Percentiles rank a stretch among this genome's conserved stretches.
phyloP scores from a whole-genome alignment of 1,139 yeast species.

The Candida tropicalis region DNA sequence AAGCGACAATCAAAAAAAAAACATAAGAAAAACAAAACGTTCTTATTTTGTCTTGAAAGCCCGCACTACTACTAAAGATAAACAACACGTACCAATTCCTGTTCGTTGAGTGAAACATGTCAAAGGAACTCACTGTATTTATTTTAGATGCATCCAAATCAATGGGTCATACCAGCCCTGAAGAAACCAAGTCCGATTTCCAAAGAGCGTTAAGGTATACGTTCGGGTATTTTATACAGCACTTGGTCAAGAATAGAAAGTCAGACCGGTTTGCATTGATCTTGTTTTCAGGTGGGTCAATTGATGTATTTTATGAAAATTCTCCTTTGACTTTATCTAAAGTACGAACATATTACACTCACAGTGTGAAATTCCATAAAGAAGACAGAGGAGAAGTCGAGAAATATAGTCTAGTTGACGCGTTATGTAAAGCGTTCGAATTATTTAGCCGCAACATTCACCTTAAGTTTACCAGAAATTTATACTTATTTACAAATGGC shows the following conservation, averaged over 20 bases:
- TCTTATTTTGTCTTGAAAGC: not conserved
- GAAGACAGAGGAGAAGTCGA: constrained; percentile 3
- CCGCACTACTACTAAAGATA: not conserved
- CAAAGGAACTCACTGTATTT: constrained; percentile 52
- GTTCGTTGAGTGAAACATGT: no score
- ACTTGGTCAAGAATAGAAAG: constrained; percentile 16
- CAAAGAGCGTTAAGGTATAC: constrained; percentile 8
- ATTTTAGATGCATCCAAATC: constrained; percentile 25
- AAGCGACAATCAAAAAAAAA: not conserved
- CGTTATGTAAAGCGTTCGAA: constrained; percentile 33
- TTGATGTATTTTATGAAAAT: constrained; percentile 27
- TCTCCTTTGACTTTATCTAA: constrained; percentile 26
- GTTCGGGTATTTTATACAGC: constrained; percentile 12
- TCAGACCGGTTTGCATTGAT: constrained; percentile 15
- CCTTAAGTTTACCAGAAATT: constrained; percentile 36
- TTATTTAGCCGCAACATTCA: constrained; percentile 22
- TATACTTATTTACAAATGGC: constrained; percentile 51
- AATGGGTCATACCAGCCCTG: constrained; percentile 9
- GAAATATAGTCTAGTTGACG: constrained; percentile 27
- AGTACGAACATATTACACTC: constrained; percentile 18
- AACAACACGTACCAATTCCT: no score
- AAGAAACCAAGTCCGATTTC: constrained; percentile 8
- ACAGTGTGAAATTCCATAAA: constrained; percentile 14
- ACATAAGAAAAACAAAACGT: not conserved
- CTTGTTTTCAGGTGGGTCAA: constrained; percentile 11